phyloP scores from a whole-genome alignment of 2,329 filamentous ascomycete species.

The Aspergillus japonicus region DNA sequence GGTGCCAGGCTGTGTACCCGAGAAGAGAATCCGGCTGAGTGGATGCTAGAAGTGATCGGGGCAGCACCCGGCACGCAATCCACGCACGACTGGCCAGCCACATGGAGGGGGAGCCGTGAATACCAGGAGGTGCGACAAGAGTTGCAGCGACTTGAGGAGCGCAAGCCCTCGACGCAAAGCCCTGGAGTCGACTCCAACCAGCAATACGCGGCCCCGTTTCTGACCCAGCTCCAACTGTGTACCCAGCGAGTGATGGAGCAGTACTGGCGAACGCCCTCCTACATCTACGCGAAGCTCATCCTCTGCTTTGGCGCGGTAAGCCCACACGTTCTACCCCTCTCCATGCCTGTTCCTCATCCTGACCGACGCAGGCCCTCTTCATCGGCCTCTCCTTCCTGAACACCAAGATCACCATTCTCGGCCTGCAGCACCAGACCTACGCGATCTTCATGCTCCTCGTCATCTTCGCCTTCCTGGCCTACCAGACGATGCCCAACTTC shows the following conservation, averaged over 20 bases:
- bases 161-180: not conserved
- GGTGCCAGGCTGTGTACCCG: conserved; percentile 9
- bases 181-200: not conserved
- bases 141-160: not conserved
- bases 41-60: conserved; percentile 16
- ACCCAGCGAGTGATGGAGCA: conserved; percentile 74
- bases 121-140: conserved; percentile 44
- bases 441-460: conserved; percentile 77
- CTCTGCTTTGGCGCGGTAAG: conserved; percentile 50
- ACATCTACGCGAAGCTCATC: conserved; percentile 72
- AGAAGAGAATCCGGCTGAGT: conserved; percentile 14
- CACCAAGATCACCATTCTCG: conserved; percentile 70
- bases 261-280: conserved; percentile 81
- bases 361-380: conserved; percentile 55
- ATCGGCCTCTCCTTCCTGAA: conserved; percentile 79
- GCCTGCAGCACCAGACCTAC: conserved; percentile 85
- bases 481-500: conserved; percentile 57
- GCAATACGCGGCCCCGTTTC: conserved; percentile 68
- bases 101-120: conserved; percentile 59
- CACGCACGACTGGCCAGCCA: conserved; percentile 51
- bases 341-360: not conserved
- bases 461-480: conserved; percentile 61
- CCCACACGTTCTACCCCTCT: not conserved
- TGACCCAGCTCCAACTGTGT: conserved; percentile 63
- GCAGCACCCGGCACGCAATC: conserved; percentile 57